Base-by-base conservation (phyloP, 129 eudicot genomes). In the Pittosporum tobira region DNA sequence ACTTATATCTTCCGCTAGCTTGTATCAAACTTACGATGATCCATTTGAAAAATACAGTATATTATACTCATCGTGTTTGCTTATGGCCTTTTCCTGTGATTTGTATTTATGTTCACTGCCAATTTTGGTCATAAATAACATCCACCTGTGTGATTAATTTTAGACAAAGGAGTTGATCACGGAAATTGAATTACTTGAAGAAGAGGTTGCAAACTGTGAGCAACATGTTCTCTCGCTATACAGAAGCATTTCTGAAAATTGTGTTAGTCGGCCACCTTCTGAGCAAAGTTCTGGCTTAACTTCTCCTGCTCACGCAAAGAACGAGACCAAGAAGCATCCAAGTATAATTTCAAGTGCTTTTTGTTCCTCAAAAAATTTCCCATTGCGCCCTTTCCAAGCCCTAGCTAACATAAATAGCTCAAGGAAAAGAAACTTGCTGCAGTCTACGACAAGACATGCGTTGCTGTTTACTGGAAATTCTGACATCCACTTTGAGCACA, bases 181-280 rank as follows among this genome's bases (percentile, higher is more conserved):
- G 53, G 96, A 88, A 71, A 88, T 88, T 59, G 94, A 88, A 66
- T 71, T 75, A 67, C 96, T 88, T 11, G 96, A 88, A 70, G 89
- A 84, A 76, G 96, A 88, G 66, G 96, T 84, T 61, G 74, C 87
- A 45, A 84, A 88, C 61, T 72, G 87, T 2, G 96, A 88, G 61
- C 89, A 88, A 62, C 96, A 84, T 63, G 96, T 88, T 66, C 94
- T 88, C 30, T 61, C 96, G 45, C 76, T 88, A 29, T 88, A 88
- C 78, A 75, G 96, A 68, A 81, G 70, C 77, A 76, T 88, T 18
- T 88, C 81, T 59, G 89, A 88, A 59, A 75, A 84, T 34, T 71
- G 94, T 70, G 77, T 76, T 45, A 88, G 86, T 65, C 66, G 76
- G 25, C 72, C 96, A 60, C 61, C 79, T 64, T 83, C 93, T 15